Evolutionary conservation across 2,329 filamentous ascomycete genomes (phyloP), one percentile per base, ranked within the genome.

Genomic region (Paracorniculantispora psalliotae): DNA sequence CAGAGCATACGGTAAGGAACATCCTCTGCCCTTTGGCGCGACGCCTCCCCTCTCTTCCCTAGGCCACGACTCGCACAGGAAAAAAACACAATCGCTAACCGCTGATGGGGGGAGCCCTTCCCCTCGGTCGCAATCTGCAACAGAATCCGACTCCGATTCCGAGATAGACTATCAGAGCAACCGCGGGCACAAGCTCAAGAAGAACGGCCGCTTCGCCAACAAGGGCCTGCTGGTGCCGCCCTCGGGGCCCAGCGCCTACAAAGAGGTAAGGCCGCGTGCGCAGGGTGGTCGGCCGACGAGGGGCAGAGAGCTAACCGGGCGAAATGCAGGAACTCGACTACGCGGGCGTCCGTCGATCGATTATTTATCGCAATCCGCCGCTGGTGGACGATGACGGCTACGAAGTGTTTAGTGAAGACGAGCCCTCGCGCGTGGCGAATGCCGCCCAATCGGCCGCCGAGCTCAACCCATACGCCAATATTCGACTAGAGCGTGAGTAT

Each of bases 111-210:
- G 33, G 33, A 12, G 17, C 12, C 4, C 33, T 47, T 15, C 37
- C 7, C 35, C 33, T 23, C 35, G 44, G 23, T 49, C 54, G 44
- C 44, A 15, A 62, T 48, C 64, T n/a, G 58, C 48, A 56, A 59
- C 73, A 92, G 90, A 91, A 62, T 90, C 87, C 66, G 90, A 92
- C 70, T 90, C 88, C 60, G 90, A 93, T 72, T 85, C 86, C 61
- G 82, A 85, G 57, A 86, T 91, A 66, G 81, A 86, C 61, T 80
- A 82, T 66, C 83, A 82, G 66, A 88, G 85, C 59, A 92, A 92
- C 72, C 86, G 89, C 68, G 89, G 88, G 62, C 85, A 91, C 72
- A 93, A 92, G 71, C 79, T 93, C 48, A 90, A 92, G 77, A 89
- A 85, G 71, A 82, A 85, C 66, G 86, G 90, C 47, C 82, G 85